Evolutionary conservation across 495 filamentous ascomycete species (phyloP).

Genomic region (Tetracladium marchalianum): DNA sequence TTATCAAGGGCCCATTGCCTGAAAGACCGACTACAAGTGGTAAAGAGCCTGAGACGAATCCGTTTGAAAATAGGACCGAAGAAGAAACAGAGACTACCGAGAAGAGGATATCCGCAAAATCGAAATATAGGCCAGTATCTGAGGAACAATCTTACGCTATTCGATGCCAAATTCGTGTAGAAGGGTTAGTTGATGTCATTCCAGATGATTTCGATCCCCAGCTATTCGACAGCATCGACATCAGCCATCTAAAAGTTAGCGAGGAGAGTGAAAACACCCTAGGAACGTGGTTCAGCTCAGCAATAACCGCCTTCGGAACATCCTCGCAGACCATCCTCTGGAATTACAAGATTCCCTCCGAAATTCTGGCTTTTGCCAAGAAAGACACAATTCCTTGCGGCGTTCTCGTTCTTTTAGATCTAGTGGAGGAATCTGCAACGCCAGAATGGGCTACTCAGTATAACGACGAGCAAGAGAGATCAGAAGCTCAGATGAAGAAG

Average conservation of each 20-base stretch:
- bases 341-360: slow-evolving; percentile 49
- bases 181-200: slow-evolving; percentile 12
- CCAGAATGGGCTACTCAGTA: slow-evolving; percentile 46
- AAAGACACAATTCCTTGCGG: slow-evolving; percentile 51
- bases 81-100: neutral
- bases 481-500: slow-evolving; percentile 28
- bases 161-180: slow-evolving; percentile 16
- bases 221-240: slow-evolving; percentile 10
- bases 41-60: neutral
- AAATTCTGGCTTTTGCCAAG: slow-evolving; percentile 38
- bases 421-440: slow-evolving; percentile 39
- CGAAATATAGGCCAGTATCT: slow-evolving; percentile 7
- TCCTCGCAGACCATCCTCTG: slow-evolving; percentile 43
- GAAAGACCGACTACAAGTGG: neutral
- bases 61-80: neutral
- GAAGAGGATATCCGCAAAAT: neutral
- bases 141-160: slow-evolving; percentile 9
- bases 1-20: slow-evolving; percentile 7
- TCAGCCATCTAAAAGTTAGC: slow-evolving; percentile 16
- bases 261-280: slow-evolving; percentile 18
- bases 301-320: slow-evolving; percentile 43
- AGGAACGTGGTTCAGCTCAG: slow-evolving; percentile 49
- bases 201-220: slow-evolving; percentile 14
- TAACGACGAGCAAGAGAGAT: slow-evolving; percentile 25
- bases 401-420: slow-evolving; percentile 43